These are phyloP conservation scores for Arthrocladium fulminans DNA, from an alignment of 2,329 filamentous ascomycete genomes.

Conservation along the genomic window DNA sequence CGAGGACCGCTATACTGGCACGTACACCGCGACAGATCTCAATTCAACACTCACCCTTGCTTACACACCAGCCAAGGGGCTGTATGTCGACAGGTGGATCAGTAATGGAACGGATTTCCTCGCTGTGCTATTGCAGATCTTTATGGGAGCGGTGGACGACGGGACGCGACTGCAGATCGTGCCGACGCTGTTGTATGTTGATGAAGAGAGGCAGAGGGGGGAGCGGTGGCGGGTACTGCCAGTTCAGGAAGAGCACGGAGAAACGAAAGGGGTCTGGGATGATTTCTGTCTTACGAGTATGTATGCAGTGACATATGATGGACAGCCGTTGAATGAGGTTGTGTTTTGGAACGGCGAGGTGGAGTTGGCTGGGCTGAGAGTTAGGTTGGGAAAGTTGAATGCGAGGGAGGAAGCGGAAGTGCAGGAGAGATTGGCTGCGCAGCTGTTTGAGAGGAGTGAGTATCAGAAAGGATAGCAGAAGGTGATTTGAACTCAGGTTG, in stretches of 20 bases:
- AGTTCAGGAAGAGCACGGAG: conserved; percentile 9
- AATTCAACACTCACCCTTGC: conserved; percentile 16
- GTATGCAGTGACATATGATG: conserved; percentile 28
- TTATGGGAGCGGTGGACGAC: background rate
- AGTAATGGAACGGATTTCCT: conserved; percentile 19
- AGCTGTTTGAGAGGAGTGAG: too few relatives aligned
- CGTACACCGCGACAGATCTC: conserved; percentile 13
- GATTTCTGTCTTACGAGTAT: conserved; percentile 31
- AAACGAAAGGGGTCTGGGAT: conserved; percentile 17
- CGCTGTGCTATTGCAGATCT: background rate
- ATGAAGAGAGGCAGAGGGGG: conserved; percentile 17
- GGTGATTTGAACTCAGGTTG: too few relatives aligned
- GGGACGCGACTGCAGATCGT: conserved; percentile 12
- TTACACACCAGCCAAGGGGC: conserved; percentile 16
- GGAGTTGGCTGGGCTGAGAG: background rate
- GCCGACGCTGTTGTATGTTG: conserved; percentile 13
- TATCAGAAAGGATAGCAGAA: too few relatives aligned
- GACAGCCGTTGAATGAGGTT: conserved; percentile 27
- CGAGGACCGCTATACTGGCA: background rate
- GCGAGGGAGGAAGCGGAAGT: background rate
- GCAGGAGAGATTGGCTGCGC: background rate
- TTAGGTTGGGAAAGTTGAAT: background rate
- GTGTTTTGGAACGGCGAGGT: conserved; percentile 27
- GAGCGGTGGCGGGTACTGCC: conserved; percentile 29
- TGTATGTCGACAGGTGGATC: conserved; percentile 14